Conservation (phyloP, 2,329 filamentous ascomycete species). For the Aspergillus versicolor region DNA sequence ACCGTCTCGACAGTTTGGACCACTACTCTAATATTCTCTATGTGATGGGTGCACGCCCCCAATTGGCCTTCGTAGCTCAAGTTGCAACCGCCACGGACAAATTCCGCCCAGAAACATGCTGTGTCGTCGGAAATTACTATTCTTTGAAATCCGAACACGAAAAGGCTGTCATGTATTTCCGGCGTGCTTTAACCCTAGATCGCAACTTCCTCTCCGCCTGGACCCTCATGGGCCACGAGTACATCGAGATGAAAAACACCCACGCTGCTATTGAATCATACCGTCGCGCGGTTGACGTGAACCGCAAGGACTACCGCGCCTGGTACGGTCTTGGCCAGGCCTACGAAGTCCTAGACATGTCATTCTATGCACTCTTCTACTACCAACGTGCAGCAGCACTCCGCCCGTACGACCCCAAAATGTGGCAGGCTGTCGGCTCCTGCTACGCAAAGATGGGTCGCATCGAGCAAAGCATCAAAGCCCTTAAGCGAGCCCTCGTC, state of each 20-base stretch:
- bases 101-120: slow-evolving; percentile 94
- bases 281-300: slow-evolving; percentile 89
- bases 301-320: slow-evolving; percentile 91
- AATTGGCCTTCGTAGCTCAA: slow-evolving; percentile 88
- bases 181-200: slow-evolving; percentile 85
- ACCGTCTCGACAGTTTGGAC: slow-evolving; percentile 83
- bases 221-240: slow-evolving; percentile 99
- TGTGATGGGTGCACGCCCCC: slow-evolving; percentile 82
- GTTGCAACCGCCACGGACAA: slow-evolving; percentile 89
- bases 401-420: slow-evolving; percentile 94
- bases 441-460: slow-evolving; percentile 89
- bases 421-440: slow-evolving; percentile 96
- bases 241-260: slow-evolving; percentile 97
- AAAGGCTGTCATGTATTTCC: slow-evolving; percentile 97
- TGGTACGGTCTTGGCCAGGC: slow-evolving; percentile 98
- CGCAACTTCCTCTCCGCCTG: slow-evolving; percentile 89
- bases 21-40: slow-evolving; percentile 98
- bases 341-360: slow-evolving; percentile 97
- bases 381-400: slow-evolving; percentile 93
- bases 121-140: slow-evolving; percentile 97
- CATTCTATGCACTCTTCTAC: slow-evolving; percentile 95
- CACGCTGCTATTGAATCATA: slow-evolving; percentile 98
- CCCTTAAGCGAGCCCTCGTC: slow-evolving; percentile 85
- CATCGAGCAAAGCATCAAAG: slow-evolving; percentile 87
- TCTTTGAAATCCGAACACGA: slow-evolving; percentile 92